These are phyloP conservation scores for Pseudocercospora musae DNA, from an alignment of 2,329 filamentous ascomycete species.

Conservation along the genomic window DNA sequence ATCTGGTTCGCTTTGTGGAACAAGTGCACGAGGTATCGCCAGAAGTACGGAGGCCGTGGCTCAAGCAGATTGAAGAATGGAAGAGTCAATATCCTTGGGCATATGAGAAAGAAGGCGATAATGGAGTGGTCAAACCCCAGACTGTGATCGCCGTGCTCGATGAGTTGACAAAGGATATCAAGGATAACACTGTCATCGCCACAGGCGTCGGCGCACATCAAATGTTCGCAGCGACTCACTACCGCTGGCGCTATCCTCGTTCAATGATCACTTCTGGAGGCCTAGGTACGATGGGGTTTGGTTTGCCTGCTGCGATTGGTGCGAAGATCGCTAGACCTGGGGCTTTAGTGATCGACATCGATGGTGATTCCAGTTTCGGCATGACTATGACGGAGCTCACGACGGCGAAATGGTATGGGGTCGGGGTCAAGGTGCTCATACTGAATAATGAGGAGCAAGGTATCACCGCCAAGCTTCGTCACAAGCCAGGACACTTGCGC, in stretches of 20 bases:
- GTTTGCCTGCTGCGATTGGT: slow-evolving; percentile 90
- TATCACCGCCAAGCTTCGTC: slow-evolving; percentile 61
- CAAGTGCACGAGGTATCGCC: slow-evolving; percentile 61
- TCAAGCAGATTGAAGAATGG: slow-evolving; percentile 83
- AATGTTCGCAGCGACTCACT: slow-evolving; percentile 99
- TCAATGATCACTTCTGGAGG: slow-evolving; percentile 95
- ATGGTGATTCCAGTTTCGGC: slow-evolving; percentile 97
- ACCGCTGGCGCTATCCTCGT: slow-evolving; percentile 84
- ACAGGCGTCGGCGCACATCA: slow-evolving; percentile 97
- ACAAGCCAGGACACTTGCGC: neutral
- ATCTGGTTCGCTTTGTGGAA: slow-evolving; percentile 72
- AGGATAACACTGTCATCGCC: slow-evolving; percentile 79
- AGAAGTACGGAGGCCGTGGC: slow-evolving; percentile 76
- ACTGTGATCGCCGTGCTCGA: slow-evolving; percentile 86
- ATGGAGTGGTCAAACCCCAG: slow-evolving; percentile 88
- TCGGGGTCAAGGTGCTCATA: slow-evolving; percentile 90
- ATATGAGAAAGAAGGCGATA: slow-evolving; percentile 70
- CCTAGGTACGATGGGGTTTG: slow-evolving; percentile 91
- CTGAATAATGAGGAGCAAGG: slow-evolving; percentile 98
- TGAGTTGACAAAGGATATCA: slow-evolving; percentile 72
- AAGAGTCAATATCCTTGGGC: slow-evolving; percentile 85
- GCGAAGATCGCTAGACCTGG: slow-evolving; percentile 86
- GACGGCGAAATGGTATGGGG: slow-evolving; percentile 91
- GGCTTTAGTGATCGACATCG: slow-evolving; percentile 87
- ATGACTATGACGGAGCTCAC: slow-evolving; percentile 97